Conservation (phyloP, 108 stramenopile species). For the Cyclotella kingstonii region DNA sequence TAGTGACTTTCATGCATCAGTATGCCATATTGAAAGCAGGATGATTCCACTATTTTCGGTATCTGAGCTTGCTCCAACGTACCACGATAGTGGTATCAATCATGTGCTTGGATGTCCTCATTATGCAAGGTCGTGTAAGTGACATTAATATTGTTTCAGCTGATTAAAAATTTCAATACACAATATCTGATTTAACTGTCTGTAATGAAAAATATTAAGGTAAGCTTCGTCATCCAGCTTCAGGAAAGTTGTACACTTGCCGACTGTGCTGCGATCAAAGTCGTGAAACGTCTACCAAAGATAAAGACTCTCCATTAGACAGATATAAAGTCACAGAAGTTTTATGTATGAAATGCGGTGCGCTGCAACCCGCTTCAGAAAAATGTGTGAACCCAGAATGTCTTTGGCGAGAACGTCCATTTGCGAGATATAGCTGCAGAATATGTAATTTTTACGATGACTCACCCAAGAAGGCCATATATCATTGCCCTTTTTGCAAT, state of each 20-base stretch:
- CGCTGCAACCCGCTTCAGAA: conserved; percentile 83
- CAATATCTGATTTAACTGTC: too few relatives aligned
- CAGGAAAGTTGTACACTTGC: conserved; percentile 88
- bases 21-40: conserved; percentile 26
- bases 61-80: conserved; percentile 80
- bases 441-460: conserved; percentile 93
- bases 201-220: conserved; percentile 11
- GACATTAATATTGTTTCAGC: not conserved
- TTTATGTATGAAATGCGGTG: conserved; percentile 87
- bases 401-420: conserved; percentile 61
- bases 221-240: conserved; percentile 87
- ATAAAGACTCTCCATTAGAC: conserved; percentile 82
- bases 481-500: conserved; percentile 97
- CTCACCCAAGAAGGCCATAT: conserved; percentile 61
- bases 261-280: conserved; percentile 93
- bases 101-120: conserved; percentile 86
- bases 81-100: conserved; percentile 73
- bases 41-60: conserved; percentile 70
- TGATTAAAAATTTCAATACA: too few relatives aligned
- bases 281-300: conserved; percentile 67
- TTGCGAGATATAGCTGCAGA: conserved; percentile 81
- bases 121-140: conserved; percentile 77
- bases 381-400: conserved; percentile 73
- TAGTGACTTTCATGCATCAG: conserved; percentile 35
- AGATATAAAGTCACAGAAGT: conserved; percentile 86